Conservation (phyloP, 495 filamentous ascomycete species). For the Trichoderma reesei region DNA sequence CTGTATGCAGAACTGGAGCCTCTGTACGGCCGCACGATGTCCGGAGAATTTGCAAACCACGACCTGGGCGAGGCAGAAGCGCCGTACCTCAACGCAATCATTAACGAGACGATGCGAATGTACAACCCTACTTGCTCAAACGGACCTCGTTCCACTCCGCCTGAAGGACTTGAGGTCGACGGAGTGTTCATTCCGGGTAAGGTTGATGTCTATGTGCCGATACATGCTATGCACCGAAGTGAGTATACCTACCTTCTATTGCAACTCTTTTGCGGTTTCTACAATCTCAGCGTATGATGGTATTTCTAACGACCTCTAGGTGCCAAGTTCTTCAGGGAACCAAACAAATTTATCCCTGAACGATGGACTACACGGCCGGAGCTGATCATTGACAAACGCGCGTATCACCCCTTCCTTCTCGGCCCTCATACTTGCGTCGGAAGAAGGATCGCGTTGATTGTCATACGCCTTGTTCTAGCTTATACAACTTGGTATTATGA, state of each 20-base stretch:
- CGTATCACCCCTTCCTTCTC: background rate
- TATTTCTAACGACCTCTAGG: background rate
- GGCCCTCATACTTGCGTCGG: constrained; percentile 22
- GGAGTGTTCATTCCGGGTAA: background rate
- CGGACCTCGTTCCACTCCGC: background rate
- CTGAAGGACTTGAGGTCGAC: background rate
- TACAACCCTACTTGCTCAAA: background rate
- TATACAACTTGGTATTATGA: constrained; percentile 16
- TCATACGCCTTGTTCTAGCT: constrained; percentile 20
- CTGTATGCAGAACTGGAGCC: constrained; percentile 10
- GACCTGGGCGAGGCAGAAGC: background rate
- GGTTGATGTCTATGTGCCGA: background rate
- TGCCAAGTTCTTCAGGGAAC: background rate
- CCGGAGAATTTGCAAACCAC: constrained; percentile 12
- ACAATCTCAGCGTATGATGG: background rate
- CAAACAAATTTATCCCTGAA: background rate
- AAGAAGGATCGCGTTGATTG: constrained; percentile 23
- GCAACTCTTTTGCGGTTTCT: too few relatives aligned
- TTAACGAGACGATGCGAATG: constrained; percentile 2
- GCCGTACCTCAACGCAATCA: background rate
- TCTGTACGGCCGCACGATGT: constrained; percentile 13
- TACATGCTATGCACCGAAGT: background rate
- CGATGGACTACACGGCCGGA: constrained; percentile 1
- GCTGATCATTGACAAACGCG: background rate
- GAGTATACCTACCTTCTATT: background rate